Evolutionary conservation across 192 early-diverging fungal genomes (phyloP).

Genomic region (Bifiguratus adelaidae): DNA sequence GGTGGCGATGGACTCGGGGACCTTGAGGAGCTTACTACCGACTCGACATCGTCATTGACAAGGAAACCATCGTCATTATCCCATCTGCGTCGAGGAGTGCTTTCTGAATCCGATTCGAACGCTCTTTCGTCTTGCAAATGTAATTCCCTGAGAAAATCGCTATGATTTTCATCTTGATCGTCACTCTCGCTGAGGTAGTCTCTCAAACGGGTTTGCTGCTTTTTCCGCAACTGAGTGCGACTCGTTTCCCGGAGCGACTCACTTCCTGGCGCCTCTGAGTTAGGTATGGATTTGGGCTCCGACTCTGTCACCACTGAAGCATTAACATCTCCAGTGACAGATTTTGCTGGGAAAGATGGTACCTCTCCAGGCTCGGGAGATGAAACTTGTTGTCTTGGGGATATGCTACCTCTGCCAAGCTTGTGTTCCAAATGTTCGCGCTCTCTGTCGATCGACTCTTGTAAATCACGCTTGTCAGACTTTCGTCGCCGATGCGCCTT

Average conservation of each 20-base stretch:
- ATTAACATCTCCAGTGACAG: conserved; percentile 14
- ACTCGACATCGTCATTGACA: not conserved
- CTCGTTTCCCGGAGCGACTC: not conserved
- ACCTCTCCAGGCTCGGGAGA: too few relatives aligned
- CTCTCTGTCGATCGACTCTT: too few relatives aligned
- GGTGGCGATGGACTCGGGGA: not conserved
- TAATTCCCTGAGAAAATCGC: conserved; percentile 35
- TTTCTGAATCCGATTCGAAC: too few relatives aligned
- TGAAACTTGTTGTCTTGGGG: too few relatives aligned
- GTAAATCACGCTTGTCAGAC: too few relatives aligned
- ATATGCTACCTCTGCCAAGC: too few relatives aligned
- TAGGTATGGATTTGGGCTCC: conserved; percentile 1
- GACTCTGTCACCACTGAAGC: conserved; percentile 5
- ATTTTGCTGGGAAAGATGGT: conserved; percentile 1
- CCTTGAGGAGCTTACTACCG: not conserved
- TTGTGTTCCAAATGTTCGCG: too few relatives aligned
- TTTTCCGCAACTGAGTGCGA: conserved; percentile 3
- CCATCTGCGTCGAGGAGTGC: not conserved
- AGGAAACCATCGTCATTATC: not conserved
- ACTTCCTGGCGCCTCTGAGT: not conserved
- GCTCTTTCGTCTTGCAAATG: conserved; percentile 20
- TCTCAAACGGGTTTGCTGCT: conserved; percentile 22
- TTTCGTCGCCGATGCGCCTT: too few relatives aligned
- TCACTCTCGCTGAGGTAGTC: conserved; percentile 37
- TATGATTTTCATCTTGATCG: conserved; percentile 23